These are phyloP conservation scores for Candida maesae DNA, from an alignment of 805 yeast genomes.

Conservation along the genomic window DNA sequence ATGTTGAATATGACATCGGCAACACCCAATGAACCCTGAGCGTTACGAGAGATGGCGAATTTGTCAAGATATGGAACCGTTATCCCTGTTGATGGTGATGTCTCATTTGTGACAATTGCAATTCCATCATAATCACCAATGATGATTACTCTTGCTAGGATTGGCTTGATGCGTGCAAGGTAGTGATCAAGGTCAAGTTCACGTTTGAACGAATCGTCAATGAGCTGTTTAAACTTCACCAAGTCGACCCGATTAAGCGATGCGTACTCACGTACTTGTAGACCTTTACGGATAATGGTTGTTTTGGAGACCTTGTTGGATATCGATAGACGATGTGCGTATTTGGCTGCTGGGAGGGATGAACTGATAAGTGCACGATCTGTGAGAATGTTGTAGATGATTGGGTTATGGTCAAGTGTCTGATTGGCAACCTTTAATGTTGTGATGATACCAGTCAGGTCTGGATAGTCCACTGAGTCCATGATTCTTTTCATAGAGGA, in stretches of 20 bases:
- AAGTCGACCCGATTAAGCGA: constrained; percentile 37
- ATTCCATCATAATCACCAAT: constrained; percentile 96
- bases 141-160: constrained; percentile 71
- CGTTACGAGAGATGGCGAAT: constrained; percentile 78
- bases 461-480: constrained; percentile 34
- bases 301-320: constrained; percentile 41
- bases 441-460: constrained; percentile 82
- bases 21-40: constrained; percentile 90
- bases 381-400: constrained; percentile 84
- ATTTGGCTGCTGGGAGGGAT: constrained; percentile 68
- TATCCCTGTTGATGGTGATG: constrained; percentile 23
- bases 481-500: constrained; percentile 59
- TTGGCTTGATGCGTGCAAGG: constrained; percentile 56
- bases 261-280: constrained; percentile 22
- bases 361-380: constrained; percentile 90
- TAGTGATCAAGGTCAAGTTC: constrained; percentile 64
- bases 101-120: constrained; percentile 87
- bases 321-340: constrained; percentile 18
- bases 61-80: constrained; percentile 82
- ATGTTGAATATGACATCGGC: constrained; percentile 91
- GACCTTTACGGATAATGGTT: constrained; percentile 75
- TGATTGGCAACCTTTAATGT: constrained; percentile 72
- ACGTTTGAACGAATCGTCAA: constrained; percentile 78
- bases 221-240: constrained; percentile 50
- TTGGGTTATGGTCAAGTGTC: constrained; percentile 59